Conservation (phyloP, 768 basidiomycete genomes). For the Trametes cingulata region DNA sequence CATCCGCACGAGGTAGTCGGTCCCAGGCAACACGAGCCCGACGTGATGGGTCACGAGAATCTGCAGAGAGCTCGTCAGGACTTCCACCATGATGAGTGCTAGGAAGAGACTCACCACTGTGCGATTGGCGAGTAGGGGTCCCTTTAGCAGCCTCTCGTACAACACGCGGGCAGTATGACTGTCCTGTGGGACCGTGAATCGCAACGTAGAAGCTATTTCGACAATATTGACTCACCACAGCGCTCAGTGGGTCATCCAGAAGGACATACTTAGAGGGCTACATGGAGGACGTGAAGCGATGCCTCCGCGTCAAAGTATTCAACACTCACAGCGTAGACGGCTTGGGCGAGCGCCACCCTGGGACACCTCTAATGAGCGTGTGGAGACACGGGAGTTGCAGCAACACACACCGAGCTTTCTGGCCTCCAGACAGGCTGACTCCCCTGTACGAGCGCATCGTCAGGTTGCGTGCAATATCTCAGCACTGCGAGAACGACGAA, state of each 20-base stretch:
- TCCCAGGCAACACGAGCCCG: constrained; percentile 74
- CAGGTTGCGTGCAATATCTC: background rate
- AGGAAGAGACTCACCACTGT: constrained; percentile 55
- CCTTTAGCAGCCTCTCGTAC: constrained; percentile 64
- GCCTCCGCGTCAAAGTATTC: background rate
- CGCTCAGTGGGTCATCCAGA: constrained; percentile 79
- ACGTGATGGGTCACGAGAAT: constrained; percentile 83
- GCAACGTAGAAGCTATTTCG: background rate
- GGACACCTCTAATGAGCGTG: background rate
- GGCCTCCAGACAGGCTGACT: constrained; percentile 77
- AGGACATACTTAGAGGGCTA: constrained; percentile 48
- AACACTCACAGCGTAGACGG: constrained; percentile 67
- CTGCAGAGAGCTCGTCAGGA: constrained; percentile 33
- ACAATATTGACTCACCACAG: constrained; percentile 56
- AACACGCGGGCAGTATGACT: constrained; percentile 66
- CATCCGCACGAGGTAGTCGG: constrained; percentile 74
- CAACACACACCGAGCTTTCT: constrained; percentile 65
- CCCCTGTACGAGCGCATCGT: constrained; percentile 42
- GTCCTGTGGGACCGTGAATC: constrained; percentile 43
- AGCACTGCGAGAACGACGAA: constrained; percentile 15
- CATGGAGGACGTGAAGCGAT: background rate
- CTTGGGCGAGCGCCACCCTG: constrained; percentile 82
- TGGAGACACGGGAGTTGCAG: background rate
- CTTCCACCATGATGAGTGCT: background rate
- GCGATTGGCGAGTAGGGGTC: constrained; percentile 62